A percentile compares a stretch with the other conserved stretches of the same genome.
These are phyloP conservation scores for Passalora sequoiae DNA, from an alignment of 2,329 filamentous ascomycete species.

Conservation along the genomic window DNA sequence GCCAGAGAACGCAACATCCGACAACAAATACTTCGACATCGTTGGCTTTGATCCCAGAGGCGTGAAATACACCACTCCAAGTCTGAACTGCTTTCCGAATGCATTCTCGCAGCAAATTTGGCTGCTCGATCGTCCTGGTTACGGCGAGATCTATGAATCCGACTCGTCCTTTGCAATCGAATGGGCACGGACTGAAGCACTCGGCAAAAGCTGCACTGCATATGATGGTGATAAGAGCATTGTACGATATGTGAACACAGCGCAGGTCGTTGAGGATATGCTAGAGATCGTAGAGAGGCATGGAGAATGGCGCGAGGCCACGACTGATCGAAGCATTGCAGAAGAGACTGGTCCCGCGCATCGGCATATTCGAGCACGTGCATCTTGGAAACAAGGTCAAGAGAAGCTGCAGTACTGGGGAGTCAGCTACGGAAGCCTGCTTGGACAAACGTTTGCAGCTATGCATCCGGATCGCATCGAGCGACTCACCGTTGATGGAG, in stretches of 20 bases:
- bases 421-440: background rate
- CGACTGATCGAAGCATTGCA: slow-evolving; percentile 11
- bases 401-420: slow-evolving; percentile 5
- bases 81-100: slow-evolving; percentile 21
- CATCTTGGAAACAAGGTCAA: background rate
- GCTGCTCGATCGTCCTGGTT: background rate
- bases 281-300: slow-evolving; percentile 40
- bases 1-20: background rate
- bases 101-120: background rate
- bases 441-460: slow-evolving; percentile 35
- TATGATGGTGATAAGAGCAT: background rate
- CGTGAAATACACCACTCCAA: slow-evolving; percentile 34
- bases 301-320: slow-evolving; percentile 25
- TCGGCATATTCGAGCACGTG: background rate
- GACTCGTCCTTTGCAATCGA: slow-evolving; percentile 4
- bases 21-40: slow-evolving; percentile 36
- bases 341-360: background rate
- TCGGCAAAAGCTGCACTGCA: slow-evolving; percentile 6
- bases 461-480: slow-evolving; percentile 34
- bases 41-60: slow-evolving; percentile 40
- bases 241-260: slow-evolving; percentile 36
- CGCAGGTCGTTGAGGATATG: slow-evolving; percentile 44
- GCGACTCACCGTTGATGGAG: slow-evolving; percentile 38
- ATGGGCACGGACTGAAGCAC: slow-evolving; percentile 9
- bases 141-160: background rate